These are phyloP conservation scores for Aspergillus kassunensis DNA, from an alignment of 495 filamentous ascomycete genomes.

Conservation along the genomic window DNA sequence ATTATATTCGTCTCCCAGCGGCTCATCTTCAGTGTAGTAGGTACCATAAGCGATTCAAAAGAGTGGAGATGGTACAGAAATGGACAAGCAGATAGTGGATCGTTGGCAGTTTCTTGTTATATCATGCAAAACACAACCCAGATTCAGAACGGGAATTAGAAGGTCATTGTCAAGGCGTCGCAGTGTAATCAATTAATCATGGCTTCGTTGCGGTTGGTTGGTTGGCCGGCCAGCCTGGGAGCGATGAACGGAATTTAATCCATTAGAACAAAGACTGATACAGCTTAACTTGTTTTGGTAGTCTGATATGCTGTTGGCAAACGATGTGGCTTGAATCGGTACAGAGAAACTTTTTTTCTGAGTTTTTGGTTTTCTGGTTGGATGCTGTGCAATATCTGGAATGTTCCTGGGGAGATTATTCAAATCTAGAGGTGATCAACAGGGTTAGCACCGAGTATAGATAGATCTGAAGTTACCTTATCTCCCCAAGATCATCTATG, in stretches of 20 bases:
- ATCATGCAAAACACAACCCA: constrained; percentile 3
- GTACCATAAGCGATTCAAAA: constrained; percentile 5
- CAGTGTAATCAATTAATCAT: neutral
- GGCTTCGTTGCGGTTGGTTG: constrained; percentile 27
- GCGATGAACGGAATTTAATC: constrained; percentile 30
- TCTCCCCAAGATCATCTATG: constrained; percentile 81
- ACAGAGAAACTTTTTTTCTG: constrained; percentile 13
- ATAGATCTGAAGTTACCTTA: constrained; percentile 28
- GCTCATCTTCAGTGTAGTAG: neutral
- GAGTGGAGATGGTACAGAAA: constrained; percentile 2
- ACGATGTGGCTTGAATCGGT: constrained; percentile 20
- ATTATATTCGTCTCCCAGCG: constrained; percentile 9
- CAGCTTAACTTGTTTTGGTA: constrained; percentile 27
- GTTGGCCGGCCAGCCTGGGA: constrained; percentile 43
- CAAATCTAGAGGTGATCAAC: constrained; percentile 23
- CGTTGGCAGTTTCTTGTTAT: constrained; percentile 2
- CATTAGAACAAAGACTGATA: constrained; percentile 18
- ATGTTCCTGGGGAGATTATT: constrained; percentile 27
- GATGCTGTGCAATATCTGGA: constrained; percentile 5
- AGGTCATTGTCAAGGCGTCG: neutral
- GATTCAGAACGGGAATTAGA: neutral
- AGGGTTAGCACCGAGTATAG: constrained; percentile 20
- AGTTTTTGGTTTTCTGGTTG: constrained; percentile 17
- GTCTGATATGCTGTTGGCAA: constrained; percentile 27
- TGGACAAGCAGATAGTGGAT: constrained; percentile 1